phyloP scores from a whole-genome alignment of 257 asterid species.

The Salvia splendens region DNA sequence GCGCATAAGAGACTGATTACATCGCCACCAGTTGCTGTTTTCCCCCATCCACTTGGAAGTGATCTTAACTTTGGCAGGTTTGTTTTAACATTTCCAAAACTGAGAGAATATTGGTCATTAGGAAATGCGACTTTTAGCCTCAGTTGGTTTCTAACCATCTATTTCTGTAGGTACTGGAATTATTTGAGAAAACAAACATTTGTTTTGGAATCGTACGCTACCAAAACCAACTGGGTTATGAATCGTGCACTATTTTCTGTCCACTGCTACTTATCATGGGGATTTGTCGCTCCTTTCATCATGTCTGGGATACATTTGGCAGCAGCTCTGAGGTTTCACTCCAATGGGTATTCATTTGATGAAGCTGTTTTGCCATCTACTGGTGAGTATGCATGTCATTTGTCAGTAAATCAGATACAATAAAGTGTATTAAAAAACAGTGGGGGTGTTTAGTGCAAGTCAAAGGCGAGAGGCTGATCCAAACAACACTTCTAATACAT shows the following conservation, averaged over 20 bases:
- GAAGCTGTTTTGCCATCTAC: slow-evolving; percentile 56
- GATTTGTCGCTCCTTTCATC: slow-evolving; percentile 73
- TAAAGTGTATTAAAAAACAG: slow-evolving; percentile 7
- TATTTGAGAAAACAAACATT: slow-evolving; percentile 98
- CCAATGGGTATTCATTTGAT: slow-evolving; percentile 52
- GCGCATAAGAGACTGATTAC: slow-evolving; percentile 87
- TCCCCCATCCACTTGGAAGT: slow-evolving; percentile 97
- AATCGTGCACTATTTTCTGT: slow-evolving; percentile 84
- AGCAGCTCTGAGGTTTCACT: slow-evolving; percentile 69
- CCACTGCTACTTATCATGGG: slow-evolving; percentile 98
- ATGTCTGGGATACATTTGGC: slow-evolving; percentile 77
- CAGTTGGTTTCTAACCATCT: slow-evolving; percentile 22
- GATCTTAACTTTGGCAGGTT: slow-evolving; percentile 96
- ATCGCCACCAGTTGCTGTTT: slow-evolving; percentile 97
- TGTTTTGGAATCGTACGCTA: slow-evolving; percentile 90
- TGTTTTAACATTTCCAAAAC: slow-evolving; percentile 30
- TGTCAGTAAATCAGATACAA: slow-evolving; percentile 4
- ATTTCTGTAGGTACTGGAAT: slow-evolving; percentile 84
- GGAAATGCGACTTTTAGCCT: neutral
- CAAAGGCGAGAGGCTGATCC: neutral
- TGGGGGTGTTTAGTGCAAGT: neutral
- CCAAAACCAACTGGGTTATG: slow-evolving; percentile 86
- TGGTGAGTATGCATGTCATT: slow-evolving; percentile 51
- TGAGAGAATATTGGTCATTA: slow-evolving; percentile 22
- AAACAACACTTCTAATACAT: slow-evolving; percentile 1